These are phyloP conservation scores for Fusarium hostae DNA, from an alignment of 2,329 filamentous ascomycete species.

Conservation along the genomic window DNA sequence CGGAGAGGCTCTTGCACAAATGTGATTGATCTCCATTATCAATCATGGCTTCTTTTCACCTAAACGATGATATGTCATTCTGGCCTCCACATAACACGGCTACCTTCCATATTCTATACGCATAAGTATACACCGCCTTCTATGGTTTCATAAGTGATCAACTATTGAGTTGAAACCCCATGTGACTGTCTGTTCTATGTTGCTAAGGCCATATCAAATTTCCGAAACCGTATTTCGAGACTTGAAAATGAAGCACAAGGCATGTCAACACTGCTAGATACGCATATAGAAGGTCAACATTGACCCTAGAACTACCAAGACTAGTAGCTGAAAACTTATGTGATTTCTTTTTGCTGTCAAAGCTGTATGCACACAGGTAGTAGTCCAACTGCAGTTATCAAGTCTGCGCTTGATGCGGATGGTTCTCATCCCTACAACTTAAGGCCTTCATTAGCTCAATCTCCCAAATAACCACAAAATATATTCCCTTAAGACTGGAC, in stretches of 20 bases:
- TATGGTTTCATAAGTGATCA: background rate
- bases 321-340: background rate
- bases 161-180: background rate
- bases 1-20: background rate
- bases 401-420: background rate
- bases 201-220: background rate
- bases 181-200: background rate
- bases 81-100: background rate
- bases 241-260: background rate
- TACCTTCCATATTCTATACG: background rate
- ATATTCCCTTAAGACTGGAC: background rate
- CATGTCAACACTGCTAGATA: background rate
- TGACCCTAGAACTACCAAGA: background rate
- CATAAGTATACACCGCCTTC: background rate
- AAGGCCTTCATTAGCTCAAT: background rate
- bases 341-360: background rate
- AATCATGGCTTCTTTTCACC: background rate
- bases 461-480: background rate
- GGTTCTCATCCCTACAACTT: background rate
- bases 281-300: constrained; percentile 4
- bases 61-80: background rate
- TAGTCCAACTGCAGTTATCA: background rate
- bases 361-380: background rate
- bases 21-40: constrained; percentile 2
- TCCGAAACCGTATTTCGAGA: constrained; percentile 5